These are phyloP conservation scores for Penicillium sp. DNA, from an alignment of 2,329 filamentous ascomycete genomes.

Conservation along the genomic window DNA sequence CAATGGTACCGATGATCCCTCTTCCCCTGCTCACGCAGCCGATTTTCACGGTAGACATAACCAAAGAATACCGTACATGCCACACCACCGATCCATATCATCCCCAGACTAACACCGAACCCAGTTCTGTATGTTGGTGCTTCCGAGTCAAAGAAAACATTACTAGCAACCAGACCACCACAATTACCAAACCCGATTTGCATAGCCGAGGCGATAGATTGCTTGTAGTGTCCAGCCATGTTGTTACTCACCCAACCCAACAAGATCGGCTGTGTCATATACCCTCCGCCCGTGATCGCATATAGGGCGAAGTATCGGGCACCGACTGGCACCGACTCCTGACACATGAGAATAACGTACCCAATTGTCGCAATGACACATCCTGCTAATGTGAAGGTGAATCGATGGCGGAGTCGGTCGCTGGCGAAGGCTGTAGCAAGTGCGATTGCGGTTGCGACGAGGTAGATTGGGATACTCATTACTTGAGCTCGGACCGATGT, in stretches of 20 bases:
- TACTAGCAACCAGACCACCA: slow-evolving; percentile 37
- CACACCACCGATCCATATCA: slow-evolving; percentile 37
- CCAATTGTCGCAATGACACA: slow-evolving; percentile 52
- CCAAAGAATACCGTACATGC: slow-evolving; percentile 31
- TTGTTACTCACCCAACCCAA: slow-evolving; percentile 60
- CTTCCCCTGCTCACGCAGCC: slow-evolving; percentile 33
- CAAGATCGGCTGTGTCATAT: slow-evolving; percentile 55
- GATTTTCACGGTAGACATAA: slow-evolving; percentile 39
- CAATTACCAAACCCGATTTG: slow-evolving; percentile 44
- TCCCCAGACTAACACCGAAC: slow-evolving; percentile 28
- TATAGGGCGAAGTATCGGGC: slow-evolving; percentile 57
- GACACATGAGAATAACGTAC: slow-evolving; percentile 56
- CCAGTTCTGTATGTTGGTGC: slow-evolving; percentile 30
- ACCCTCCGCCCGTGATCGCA: slow-evolving; percentile 54
- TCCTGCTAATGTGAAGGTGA: slow-evolving; percentile 54
- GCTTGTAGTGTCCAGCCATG: slow-evolving; percentile 58
- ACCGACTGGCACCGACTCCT: slow-evolving; percentile 47
- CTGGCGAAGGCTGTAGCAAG: slow-evolving; percentile 51
- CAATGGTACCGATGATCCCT: slow-evolving; percentile 36
- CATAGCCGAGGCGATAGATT: slow-evolving; percentile 53
- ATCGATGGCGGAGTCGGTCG: slow-evolving; percentile 53
- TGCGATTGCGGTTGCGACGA: slow-evolving; percentile 62
- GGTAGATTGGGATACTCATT: slow-evolving; percentile 55
- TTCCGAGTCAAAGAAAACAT: slow-evolving; percentile 32
- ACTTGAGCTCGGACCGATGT: slow-evolving; percentile 51